Base-by-base conservation (phyloP, 2,329 filamentous ascomycete species). In the Colletotrichum spaethianum region DNA sequence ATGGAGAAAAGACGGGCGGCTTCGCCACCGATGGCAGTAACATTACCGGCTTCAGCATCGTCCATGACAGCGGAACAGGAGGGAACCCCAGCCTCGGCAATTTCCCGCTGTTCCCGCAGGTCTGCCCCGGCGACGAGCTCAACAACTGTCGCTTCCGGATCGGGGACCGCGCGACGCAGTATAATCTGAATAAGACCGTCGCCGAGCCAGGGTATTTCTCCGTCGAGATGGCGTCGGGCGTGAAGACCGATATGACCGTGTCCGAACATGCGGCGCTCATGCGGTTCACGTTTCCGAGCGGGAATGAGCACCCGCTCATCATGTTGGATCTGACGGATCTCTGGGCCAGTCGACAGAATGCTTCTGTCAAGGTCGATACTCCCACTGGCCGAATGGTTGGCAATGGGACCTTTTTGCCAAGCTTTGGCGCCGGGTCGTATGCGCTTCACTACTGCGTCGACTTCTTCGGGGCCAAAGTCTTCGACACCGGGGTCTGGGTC, bases 251-350 rank as follows among this genome's bases (percentile, higher is more conserved):
- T 70, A 91, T 91, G 86, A 90, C 90, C 0, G 86, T 87, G 4
- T 86, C 89, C 1, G 89, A 91, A 53, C 89, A 87, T 68, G 89
- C 90, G 1, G 89, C 90, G 3, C 77, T 93, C n/a, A 92, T 91
- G 76, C 83, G 85, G 4, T 90, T 92, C 74, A 86, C 84, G 0
- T 92, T 91, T 72, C 86, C 89, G 18, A 53, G 44, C 60, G 63
- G 26, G 52, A 75, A 20, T 7, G 71, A 73, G 31, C 80, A 82
- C 28, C 90, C 90, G 0, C 79, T 92, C 9, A 83, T 92, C 18
- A 77, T 92, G 6, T 82, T 90, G 1, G 90, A 92, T 67, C 78
- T 92, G 31, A 87, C 85, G n/a, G 91, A 92, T 76, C 79, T 92
- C 3, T 87, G 89, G 36, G 80, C 70, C 3, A 72, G 66, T 33